phyloP scores from a whole-genome alignment of 2,329 filamentous ascomycete species.

The Biscogniauxia marginata region DNA sequence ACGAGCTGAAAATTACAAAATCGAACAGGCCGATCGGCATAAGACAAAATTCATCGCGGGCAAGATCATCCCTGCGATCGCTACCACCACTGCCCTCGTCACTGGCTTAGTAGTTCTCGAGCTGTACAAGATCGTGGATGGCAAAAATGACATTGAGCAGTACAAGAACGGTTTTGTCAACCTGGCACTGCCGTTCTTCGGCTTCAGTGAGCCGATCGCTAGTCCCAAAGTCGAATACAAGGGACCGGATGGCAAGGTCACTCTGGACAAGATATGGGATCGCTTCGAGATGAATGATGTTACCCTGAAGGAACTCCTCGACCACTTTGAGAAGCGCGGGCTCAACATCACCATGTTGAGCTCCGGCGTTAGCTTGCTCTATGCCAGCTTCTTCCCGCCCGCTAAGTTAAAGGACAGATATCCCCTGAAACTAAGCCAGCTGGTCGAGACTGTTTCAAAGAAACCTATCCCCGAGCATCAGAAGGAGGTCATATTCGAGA shows the following conservation, averaged over 20 bases:
- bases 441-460: conserved; percentile 87
- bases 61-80: conserved; percentile 98
- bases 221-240: conserved; percentile 91
- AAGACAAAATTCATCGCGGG: conserved; percentile 99
- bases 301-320: conserved; percentile 78
- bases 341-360: conserved; percentile 88
- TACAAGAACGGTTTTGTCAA: conserved; percentile 99
- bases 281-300: conserved; percentile 89
- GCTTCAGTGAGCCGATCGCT: conserved; percentile 94
- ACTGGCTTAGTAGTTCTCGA: conserved; percentile 92
- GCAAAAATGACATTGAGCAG: conserved; percentile 94
- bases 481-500: conserved; percentile 94
- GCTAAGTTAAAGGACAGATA: conserved; percentile 78
- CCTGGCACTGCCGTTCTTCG: conserved; percentile 93
- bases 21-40: conserved; percentile 85
- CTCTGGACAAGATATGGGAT: conserved; percentile 96
- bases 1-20: conserved; percentile 97
- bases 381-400: conserved; percentile 86
- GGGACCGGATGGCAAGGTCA: conserved; percentile 74
- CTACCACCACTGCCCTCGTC: conserved; percentile 92
- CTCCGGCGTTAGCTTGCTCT: conserved; percentile 93
- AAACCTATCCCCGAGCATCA: conserved; percentile 89
- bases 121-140: conserved; percentile 94
- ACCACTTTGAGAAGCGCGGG: conserved; percentile 77
- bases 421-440: conserved; percentile 78